phyloP scores from a whole-genome alignment of 2,329 filamentous ascomycete species.

The Cladosporium sp. region DNA sequence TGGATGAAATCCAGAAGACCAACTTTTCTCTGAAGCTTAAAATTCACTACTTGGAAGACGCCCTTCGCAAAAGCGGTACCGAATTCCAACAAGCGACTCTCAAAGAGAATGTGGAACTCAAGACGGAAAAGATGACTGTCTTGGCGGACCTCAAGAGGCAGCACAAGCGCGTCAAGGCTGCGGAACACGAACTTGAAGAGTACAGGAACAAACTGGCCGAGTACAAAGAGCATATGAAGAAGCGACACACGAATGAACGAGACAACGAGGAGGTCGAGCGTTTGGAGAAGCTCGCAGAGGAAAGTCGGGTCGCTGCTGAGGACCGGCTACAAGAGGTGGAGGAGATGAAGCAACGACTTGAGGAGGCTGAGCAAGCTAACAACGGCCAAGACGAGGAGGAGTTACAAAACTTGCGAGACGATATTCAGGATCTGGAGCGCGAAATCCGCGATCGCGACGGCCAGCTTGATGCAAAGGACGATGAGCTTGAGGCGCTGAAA shows the following conservation, averaged over 20 bases:
- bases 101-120: slow-evolving; percentile 93
- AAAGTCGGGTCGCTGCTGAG: slow-evolving; percentile 41
- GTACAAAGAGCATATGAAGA: slow-evolving; percentile 77
- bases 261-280: slow-evolving; percentile 63
- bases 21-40: slow-evolving; percentile 97
- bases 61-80: slow-evolving; percentile 80
- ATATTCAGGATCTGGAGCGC: slow-evolving; percentile 51
- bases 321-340: slow-evolving; percentile 47
- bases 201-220: slow-evolving; percentile 81
- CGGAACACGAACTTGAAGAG: slow-evolving; percentile 81
- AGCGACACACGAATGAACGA: slow-evolving; percentile 70
- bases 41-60: slow-evolving; percentile 94
- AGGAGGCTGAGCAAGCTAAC: slow-evolving; percentile 39
- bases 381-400: slow-evolving; percentile 31
- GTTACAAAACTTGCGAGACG: slow-evolving; percentile 45
- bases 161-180: slow-evolving; percentile 77
- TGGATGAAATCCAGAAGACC: slow-evolving; percentile 96
- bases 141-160: slow-evolving; percentile 82
- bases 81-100: slow-evolving; percentile 87
- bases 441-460: slow-evolving; percentile 52
- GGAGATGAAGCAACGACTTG: slow-evolving; percentile 42
- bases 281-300: slow-evolving; percentile 46
- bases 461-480: slow-evolving; percentile 41
- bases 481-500: slow-evolving; percentile 51
- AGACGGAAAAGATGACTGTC: slow-evolving; percentile 88